Evolutionary conservation across 1,284 basidiomycete species (phyloP), one percentile per base, ranked within the genome.

Genomic region (Cystobasidium pallidum): DNA sequence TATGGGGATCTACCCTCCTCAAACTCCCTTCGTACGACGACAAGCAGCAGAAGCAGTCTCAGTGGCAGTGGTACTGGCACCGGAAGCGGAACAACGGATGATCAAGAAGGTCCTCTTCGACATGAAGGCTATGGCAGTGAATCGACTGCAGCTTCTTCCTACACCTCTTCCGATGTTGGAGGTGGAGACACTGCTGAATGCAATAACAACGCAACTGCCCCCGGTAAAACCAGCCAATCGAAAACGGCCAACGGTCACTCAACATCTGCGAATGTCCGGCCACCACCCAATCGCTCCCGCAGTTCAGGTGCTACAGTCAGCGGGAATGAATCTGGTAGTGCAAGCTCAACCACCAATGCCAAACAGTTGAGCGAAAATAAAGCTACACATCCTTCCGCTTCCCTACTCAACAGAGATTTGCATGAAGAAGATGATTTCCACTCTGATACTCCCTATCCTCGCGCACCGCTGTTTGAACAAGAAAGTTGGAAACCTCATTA

Each of bases 401-500:
- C 66, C 1, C 17, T 13, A 2, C 55, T 67, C 17, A 59, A n/a
- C 19, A 41, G 59, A 47, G 6, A 30, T 7, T 24, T 67, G 39
- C 17, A 43, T 26, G 51, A 36, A 24, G 28, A 47, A n/a, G 55
- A 67, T 30, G 66, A 67, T 30, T 67, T n/a, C 36, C 26, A 64
- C 8, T 28, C 34, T 4, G 65, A 51, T 3, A 30, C 57, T 8
- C 54, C 55, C 17, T 78, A 78, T 47, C 78, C 78, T 2, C n/a
- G 28, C 1, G 39, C 36, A 11, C 78, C 78, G 3, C 70, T 78
- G 17, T 72, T 78, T 43, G 78, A 78, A 65, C 76, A 76, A 49
- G 24, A 47, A 2, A 34, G 30, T 13, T 78, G 78, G 78, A 76
- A 75, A 54, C 61, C 75, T 39, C 78, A 78, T 65, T 78, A 77